Evolutionary conservation across 2,329 filamentous ascomycete species (phyloP), one percentile per base, ranked within the genome.

Genomic region (Cucurbitaria berberidis): DNA sequence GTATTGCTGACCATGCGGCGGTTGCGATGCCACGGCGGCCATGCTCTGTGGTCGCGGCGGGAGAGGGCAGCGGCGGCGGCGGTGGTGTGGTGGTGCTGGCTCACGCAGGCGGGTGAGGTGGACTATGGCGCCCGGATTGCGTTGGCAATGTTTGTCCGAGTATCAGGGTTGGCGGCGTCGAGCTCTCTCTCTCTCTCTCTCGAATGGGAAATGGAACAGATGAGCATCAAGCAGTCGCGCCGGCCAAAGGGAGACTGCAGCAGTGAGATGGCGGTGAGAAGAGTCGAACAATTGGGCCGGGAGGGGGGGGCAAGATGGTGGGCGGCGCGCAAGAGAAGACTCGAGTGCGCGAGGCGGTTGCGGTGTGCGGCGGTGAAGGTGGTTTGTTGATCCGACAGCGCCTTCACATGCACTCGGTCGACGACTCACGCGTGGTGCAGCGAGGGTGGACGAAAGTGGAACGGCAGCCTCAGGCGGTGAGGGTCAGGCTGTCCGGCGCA

Each of bases 11-110:
- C 60, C 60, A 58, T 71, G 68, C 40, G 69, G 60, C 52, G 68
- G 63, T 47, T 70, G 68, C 53, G 70, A 66, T 57, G 63, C 72
- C 51, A 76, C 73, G 46, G 73, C 73, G 57, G 74, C 73, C 73
- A 76, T 76, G 50, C 43, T 66, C 44, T 59, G 51, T 45, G 48
- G 54, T 39, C 47, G 47, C 54, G 41, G 59, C 43, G 45, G 50
- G 48, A 30, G 49, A 15, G 49, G 35, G 50, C 34, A 26, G n/a
- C n/a, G n/a, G n/a, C n/a, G n/a, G n/a, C n/a, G n/a, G n/a, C n/a
- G n/a, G n/a, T n/a, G n/a, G 51, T 10, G 16, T 49, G 5, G 32
- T 45, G 41, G 4, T 11, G 11, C 36, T 41, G 40, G 46, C 52
- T 48, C 48, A 36, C 39, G 42, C 51, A 27, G 48, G 27, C 41